A percentile compares a stretch with the other conserved stretches of the same genome.
Evolutionary conservation across 805 yeast species (phyloP).

Genomic region (Ascoidea tarda): DNA sequence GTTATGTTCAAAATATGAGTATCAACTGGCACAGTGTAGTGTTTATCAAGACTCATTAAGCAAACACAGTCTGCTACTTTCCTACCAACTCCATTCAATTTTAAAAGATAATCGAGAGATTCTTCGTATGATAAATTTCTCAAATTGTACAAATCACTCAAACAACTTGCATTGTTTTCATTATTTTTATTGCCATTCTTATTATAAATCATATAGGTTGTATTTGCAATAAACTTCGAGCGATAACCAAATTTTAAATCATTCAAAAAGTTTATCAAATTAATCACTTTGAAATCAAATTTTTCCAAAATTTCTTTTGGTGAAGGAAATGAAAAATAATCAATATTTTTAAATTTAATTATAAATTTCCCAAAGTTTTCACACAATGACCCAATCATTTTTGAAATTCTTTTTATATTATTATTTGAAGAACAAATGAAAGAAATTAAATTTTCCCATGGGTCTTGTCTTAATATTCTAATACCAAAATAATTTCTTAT

Average conservation of each 20-base stretch:
- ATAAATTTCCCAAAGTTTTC: constrained; percentile 52
- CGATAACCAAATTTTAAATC: constrained; percentile 60
- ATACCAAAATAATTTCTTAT: constrained; percentile 44
- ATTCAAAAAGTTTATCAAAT: constrained; percentile 8
- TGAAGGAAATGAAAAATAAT: constrained; percentile 62
- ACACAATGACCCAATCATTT: constrained; percentile 79
- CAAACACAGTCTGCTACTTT: constrained; percentile 97
- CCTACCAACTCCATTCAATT: constrained; percentile 86
- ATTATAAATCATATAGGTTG: constrained; percentile 41
- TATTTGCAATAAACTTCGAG: constrained; percentile 72
- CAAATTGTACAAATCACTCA: constrained; percentile 24
- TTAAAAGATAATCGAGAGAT: constrained; percentile 44
- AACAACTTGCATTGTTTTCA: constrained; percentile 14
- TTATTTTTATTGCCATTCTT: constrained; percentile 16
- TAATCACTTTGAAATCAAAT: constrained; percentile 19
- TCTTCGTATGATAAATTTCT: constrained; percentile 32
- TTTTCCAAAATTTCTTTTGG: constrained; percentile 32
- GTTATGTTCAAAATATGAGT: constrained; percentile 60
- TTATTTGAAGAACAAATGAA: constrained; percentile 95
- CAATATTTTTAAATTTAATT: constrained; percentile 34
- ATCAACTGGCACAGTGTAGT: constrained; percentile 85
- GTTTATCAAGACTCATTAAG: constrained; percentile 78
- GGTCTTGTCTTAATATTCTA: constrained; percentile 81
- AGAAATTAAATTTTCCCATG: constrained; percentile 88
- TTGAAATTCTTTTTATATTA: constrained; percentile 83